Percentiles rank a stretch among this genome's conserved stretches.
Evolutionary conservation across 2,329 filamentous ascomycete species (phyloP).

Genomic region (Paradendryphiella salina): DNA sequence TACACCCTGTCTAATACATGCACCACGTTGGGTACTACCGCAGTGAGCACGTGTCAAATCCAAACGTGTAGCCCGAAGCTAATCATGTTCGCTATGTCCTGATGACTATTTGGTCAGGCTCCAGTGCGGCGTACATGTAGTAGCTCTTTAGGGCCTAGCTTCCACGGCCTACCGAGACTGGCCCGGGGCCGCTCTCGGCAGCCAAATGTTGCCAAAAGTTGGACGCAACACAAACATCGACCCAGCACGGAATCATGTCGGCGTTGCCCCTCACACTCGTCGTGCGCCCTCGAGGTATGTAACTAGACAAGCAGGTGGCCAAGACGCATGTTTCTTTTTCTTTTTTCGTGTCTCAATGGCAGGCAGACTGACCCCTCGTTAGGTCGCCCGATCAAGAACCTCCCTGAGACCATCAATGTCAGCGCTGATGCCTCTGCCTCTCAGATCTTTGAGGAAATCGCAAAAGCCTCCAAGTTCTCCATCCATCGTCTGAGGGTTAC

Average conservation of each 20-base stretch:
- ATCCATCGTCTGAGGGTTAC: conserved; percentile 66
- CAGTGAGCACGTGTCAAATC: too few relatives aligned
- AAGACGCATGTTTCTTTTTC: background rate
- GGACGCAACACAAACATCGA: conserved; percentile 12
- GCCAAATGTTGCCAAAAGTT: conserved; percentile 13
- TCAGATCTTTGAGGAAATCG: conserved; percentile 62
- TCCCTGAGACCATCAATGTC: conserved; percentile 61
- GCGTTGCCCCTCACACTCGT: conserved; percentile 50
- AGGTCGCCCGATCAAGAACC: conserved; percentile 65
- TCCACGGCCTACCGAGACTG: conserved; percentile 15
- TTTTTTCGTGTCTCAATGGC: conserved; percentile 1
- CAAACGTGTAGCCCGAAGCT: too few relatives aligned
- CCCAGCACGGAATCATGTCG: conserved; percentile 42
- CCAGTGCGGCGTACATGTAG: too few relatives aligned
- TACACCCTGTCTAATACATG: too few relatives aligned
- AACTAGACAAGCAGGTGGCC: background rate
- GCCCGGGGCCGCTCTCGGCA: conserved; percentile 6
- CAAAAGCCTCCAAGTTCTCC: conserved; percentile 58
- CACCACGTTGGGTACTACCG: too few relatives aligned
- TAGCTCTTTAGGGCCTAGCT: conserved; percentile 8
- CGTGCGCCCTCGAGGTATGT: conserved; percentile 53
- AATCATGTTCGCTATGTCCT: too few relatives aligned
- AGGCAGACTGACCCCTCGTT: conserved; percentile 6
- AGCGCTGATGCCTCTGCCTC: conserved; percentile 55
- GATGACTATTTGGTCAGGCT: too few relatives aligned